A percentile compares a stretch with the other conserved stretches of the same genome.
Conservation (phyloP, 1,284 basidiomycete genomes). For the Caloboletus inedulis region DNA sequence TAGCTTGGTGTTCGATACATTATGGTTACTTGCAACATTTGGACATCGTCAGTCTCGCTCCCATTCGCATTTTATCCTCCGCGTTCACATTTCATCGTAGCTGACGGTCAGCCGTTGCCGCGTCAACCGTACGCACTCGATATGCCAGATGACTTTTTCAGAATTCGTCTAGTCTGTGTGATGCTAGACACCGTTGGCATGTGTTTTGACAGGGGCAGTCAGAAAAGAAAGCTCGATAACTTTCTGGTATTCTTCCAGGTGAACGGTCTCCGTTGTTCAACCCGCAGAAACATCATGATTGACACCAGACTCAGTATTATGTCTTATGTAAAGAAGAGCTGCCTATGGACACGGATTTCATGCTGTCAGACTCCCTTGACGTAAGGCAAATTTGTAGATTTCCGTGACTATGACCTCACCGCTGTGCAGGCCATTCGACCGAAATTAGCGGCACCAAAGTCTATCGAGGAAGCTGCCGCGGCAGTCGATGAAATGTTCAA, state of each 20-base stretch:
- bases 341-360: constrained; percentile 97
- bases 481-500: constrained; percentile 90
- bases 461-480: constrained; percentile 77
- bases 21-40: constrained; percentile 96
- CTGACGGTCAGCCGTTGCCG: constrained; percentile 87
- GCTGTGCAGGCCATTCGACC: constrained; percentile 70
- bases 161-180: constrained; percentile 87
- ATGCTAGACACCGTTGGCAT: constrained; percentile 96
- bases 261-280: constrained; percentile 14
- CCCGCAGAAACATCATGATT: constrained; percentile 3
- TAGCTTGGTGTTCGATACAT: constrained; percentile 85
- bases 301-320: constrained; percentile 62
- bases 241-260: constrained; percentile 94
- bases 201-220: constrained; percentile 92
- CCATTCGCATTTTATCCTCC: constrained; percentile 1
- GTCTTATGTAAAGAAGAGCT: constrained; percentile 81
- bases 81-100: constrained; percentile 39
- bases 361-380: constrained; percentile 92
- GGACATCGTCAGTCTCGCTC: constrained; percentile 76
- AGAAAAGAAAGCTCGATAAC: constrained; percentile 89
- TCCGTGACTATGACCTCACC: constrained; percentile 8
- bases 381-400: constrained; percentile 39
- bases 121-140: constrained; percentile 76
- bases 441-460: constrained; percentile 66
- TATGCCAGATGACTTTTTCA: constrained; percentile 95